Percentiles rank a stretch among this genome's conserved stretches.
Evolutionary conservation across 2,329 filamentous ascomycete species (phyloP).

Genomic region (Harringtonia lauricola): DNA sequence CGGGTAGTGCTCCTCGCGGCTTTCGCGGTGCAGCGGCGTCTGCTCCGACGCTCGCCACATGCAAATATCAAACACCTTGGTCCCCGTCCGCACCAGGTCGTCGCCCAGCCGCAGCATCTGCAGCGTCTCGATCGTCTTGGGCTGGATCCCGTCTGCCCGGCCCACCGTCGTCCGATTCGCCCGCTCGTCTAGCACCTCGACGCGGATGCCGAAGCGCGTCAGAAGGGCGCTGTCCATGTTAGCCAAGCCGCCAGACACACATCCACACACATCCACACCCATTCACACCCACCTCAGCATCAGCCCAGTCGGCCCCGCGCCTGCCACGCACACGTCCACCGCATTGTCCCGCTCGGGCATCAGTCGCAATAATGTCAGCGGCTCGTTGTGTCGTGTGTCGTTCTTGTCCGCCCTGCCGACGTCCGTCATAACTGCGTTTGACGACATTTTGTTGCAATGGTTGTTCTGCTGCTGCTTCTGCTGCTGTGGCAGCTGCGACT

Average conservation of each 20-base stretch:
- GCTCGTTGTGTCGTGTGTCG: not conserved
- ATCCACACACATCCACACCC: too few relatives aligned
- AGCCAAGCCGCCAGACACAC: not conserved
- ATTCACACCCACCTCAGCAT: slow-evolving; percentile 25
- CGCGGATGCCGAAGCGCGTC: slow-evolving; percentile 45
- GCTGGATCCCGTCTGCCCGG: slow-evolving; percentile 62
- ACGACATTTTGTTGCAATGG: too few relatives aligned
- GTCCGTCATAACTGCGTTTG: too few relatives aligned
- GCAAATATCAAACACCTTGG: slow-evolving; percentile 61
- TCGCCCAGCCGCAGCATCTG: slow-evolving; percentile 61
- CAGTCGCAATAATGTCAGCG: too few relatives aligned
- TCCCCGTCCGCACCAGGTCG: slow-evolving; percentile 51
- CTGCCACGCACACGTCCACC: slow-evolving; percentile 15
- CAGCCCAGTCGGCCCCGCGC: slow-evolving; percentile 21
- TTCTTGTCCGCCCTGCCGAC: not conserved
- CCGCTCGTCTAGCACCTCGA: slow-evolving; percentile 46
- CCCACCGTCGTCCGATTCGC: slow-evolving; percentile 40
- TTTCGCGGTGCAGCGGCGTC: slow-evolving; percentile 28
- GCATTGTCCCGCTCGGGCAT: not conserved
- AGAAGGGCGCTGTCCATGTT: slow-evolving; percentile 18
- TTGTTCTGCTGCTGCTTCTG: too few relatives aligned
- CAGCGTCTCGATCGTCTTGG: slow-evolving; percentile 68
- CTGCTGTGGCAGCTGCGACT: too few relatives aligned
- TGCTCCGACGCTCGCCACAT: slow-evolving; percentile 55
- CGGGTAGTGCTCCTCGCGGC: slow-evolving; percentile 52